Evolutionary conservation across 176 grass and related monocot species (phyloP).

Genomic region (Puccinellia tenuiflora): DNA sequence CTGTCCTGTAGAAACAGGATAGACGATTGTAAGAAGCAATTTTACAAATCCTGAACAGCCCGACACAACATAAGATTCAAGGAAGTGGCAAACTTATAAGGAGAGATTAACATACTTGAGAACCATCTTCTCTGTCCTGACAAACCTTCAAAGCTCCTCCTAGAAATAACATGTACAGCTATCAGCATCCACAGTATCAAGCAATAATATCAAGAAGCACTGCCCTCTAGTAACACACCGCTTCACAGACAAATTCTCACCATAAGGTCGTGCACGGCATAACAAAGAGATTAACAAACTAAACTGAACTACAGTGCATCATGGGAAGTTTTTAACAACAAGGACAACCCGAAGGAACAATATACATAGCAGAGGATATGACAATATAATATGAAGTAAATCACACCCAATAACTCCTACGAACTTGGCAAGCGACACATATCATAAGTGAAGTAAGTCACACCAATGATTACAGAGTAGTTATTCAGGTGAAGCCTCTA

Average conservation of each 20-base stretch:
- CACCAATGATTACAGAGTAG: background rate
- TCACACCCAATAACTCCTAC: background rate
- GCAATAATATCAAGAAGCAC: background rate
- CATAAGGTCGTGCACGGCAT: background rate
- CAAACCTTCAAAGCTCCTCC: slow-evolving; percentile 7
- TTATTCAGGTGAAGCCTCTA: background rate
- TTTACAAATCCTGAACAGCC: background rate
- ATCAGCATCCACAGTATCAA: background rate
- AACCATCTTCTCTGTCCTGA: slow-evolving; percentile 23
- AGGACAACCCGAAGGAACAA: background rate
- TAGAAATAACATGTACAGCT: background rate
- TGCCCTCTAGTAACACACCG: background rate
- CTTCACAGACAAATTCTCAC: background rate
- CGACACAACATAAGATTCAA: background rate
- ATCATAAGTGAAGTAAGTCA: background rate
- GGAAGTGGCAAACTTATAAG: background rate
- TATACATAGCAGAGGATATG: background rate
- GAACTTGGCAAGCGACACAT: background rate
- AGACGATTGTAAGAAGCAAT: background rate
- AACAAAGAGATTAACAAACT: background rate
- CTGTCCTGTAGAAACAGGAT: slow-evolving; percentile 16
- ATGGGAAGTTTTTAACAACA: background rate
- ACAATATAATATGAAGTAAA: background rate
- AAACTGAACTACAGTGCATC: background rate
- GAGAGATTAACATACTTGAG: slow-evolving; percentile 19